These are phyloP conservation scores for Hygrophorus pudorinus DNA, from an alignment of 768 basidiomycete genomes.

Conservation along the genomic window DNA sequence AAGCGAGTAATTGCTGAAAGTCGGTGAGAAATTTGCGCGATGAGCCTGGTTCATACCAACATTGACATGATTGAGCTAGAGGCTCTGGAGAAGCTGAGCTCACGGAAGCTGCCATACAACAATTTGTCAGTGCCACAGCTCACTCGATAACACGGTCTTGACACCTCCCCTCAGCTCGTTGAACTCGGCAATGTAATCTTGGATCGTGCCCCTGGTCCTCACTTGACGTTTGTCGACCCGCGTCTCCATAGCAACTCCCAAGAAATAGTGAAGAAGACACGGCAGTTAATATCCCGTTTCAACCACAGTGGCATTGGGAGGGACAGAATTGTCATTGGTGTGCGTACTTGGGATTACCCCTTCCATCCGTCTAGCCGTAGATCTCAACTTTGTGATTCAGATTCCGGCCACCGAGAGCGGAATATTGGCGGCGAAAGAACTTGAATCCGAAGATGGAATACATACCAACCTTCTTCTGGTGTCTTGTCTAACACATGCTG, in stretches of 20 bases:
- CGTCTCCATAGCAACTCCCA: conserved; percentile 25
- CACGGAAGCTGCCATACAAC: conserved; percentile 12
- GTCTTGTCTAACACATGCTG: conserved; percentile 43
- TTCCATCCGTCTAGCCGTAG: neutral
- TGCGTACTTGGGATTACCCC: no score
- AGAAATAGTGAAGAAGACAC: conserved; percentile 34
- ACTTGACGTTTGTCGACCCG: conserved; percentile 44
- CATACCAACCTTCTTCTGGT: conserved; percentile 43
- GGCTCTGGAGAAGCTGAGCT: conserved; percentile 1
- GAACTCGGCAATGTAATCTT: conserved; percentile 37
- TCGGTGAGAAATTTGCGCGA: conserved; percentile 5
- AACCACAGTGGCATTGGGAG: conserved; percentile 26
- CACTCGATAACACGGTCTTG: conserved; percentile 2
- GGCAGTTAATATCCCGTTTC: conserved; percentile 30
- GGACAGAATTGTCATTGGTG: conserved; percentile 39
- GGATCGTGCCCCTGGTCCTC: conserved; percentile 35
- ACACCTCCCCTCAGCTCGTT: conserved; percentile 30
- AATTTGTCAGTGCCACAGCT: conserved; percentile 17
- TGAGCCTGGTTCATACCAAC: neutral
- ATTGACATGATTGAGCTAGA: neutral
- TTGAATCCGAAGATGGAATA: conserved; percentile 29
- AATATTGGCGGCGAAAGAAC: conserved; percentile 32
- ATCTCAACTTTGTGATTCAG: conserved; percentile 19
- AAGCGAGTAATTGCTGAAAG: conserved; percentile 18
- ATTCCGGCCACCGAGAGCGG: conserved; percentile 51